Base-by-base conservation (phyloP, 1,284 basidiomycete species). In the Tilletia walkeri region DNA sequence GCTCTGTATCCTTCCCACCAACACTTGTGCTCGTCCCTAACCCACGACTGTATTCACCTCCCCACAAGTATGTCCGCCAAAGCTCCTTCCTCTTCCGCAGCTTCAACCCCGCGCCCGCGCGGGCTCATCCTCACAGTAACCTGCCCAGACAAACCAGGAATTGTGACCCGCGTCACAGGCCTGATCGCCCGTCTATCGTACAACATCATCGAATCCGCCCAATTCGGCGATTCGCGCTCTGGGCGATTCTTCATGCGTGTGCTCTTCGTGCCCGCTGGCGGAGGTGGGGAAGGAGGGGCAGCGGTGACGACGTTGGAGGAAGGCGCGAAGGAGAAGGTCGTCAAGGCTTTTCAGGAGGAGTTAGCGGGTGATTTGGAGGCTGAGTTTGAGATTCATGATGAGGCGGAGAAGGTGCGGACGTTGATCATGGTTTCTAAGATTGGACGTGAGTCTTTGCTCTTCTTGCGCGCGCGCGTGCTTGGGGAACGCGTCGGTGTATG, bases 161-260 rank as follows among this genome's bases (percentile, higher is more conserved):
- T 82, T 63, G 80, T 82, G 14, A 74, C 77, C 67, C 41, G 66
- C 30, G 78, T 82, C 56, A 77, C 81, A 4, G 77, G 76, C 53
- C 79, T 78, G 69, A 65, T 83, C 38, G 80, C 81, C 12, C 70
- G 71, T 9, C 71, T 75, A 16, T 74, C 72, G 68, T 77, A 78
- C 72, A 82, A 83, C 73, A 83, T 83, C 70, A 75, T 80, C 67
- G 79, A 82, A 67, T 81, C 79, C 12, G 81, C 78, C 3, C 81
- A 83, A 69, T 83, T 75, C 67, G 76, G 77, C 16, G 81, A 83
- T 63, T 72, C 76, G 3, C 73, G 71, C n/a, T 81, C 80, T 2
- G 71, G 72, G 3, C 73, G 73, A n/a, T 83, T 83, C 75, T 83
- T 83, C 69, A 82, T 83, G 81, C 75, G 81, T 38, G 78, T 82